A percentile compares a stretch with the other conserved stretches of the same genome.
These are phyloP conservation scores for Trichaptum fuscoviolaceum DNA, from an alignment of 768 basidiomycete species.

Conservation along the genomic window DNA sequence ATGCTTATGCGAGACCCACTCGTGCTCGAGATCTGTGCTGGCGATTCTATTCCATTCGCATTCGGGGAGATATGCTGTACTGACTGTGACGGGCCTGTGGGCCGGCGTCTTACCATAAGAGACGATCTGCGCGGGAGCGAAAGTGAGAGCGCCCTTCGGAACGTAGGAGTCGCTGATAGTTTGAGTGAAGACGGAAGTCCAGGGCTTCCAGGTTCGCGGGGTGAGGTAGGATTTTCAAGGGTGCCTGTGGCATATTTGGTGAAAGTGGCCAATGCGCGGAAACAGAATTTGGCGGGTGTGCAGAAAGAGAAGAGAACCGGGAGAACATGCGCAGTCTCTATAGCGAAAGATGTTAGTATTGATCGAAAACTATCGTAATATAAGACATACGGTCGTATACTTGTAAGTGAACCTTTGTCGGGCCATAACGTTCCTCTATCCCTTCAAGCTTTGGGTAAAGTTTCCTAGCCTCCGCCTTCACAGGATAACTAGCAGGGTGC, in stretches of 20 bases:
- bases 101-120: background rate
- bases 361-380: conserved; percentile 20
- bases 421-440: conserved; percentile 46
- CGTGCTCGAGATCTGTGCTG: background rate
- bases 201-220: background rate
- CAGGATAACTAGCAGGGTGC: conserved; percentile 62
- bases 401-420: conserved; percentile 87
- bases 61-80: background rate
- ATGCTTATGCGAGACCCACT: background rate
- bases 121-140: background rate
- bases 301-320: conserved; percentile 74
- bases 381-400: conserved; percentile 75
- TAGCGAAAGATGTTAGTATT: conserved; percentile 8
- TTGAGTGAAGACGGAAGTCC: background rate
- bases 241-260: conserved; percentile 59
- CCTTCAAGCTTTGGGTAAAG: conserved; percentile 54
- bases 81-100: background rate
- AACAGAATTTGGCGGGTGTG: conserved; percentile 75
- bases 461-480: conserved; percentile 37
- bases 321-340: conserved; percentile 68
- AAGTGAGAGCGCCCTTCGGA: background rate
- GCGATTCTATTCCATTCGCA: background rate
- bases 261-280: conserved; percentile 71
- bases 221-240: conserved; percentile 14
- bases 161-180: background rate